phyloP scores from a whole-genome alignment of 2,329 filamentous ascomycete genomes.

The Myriangium duriaei region DNA sequence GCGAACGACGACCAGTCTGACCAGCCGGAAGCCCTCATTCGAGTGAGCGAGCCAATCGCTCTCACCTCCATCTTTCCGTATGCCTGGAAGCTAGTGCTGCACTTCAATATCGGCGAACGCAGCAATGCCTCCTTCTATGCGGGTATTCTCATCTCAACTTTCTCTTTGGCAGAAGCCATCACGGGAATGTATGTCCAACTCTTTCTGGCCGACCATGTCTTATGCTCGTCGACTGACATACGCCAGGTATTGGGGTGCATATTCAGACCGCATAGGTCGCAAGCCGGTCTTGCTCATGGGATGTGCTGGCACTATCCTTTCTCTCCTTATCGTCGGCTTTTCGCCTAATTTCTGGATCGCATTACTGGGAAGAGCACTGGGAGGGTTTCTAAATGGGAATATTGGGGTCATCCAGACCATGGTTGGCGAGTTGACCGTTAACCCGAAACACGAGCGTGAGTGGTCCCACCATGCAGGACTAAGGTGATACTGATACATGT shows the following conservation, averaged over 20 bases:
- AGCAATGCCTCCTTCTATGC: constrained; percentile 78
- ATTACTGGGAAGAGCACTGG: constrained; percentile 59
- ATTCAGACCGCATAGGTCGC: constrained; percentile 71
- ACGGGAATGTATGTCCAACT: constrained; percentile 56
- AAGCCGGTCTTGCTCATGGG: constrained; percentile 77
- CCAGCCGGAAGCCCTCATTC: constrained; percentile 62
- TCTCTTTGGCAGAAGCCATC: constrained; percentile 66
- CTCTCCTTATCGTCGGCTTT: constrained; percentile 72
- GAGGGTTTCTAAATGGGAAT: constrained; percentile 79
- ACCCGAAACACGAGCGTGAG: constrained; percentile 75
- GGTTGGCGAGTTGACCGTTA: constrained; percentile 76
- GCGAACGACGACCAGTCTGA: neutral
- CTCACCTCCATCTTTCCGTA: constrained; percentile 91
- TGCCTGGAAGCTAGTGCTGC: constrained; percentile 70
- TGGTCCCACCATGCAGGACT: constrained; percentile 16
- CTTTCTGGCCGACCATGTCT: no score
- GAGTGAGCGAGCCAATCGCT: constrained; percentile 82
- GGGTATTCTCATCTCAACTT: constrained; percentile 75
- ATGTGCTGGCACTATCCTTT: constrained; percentile 69
- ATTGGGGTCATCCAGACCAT: constrained; percentile 61
- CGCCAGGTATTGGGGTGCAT: constrained; percentile 63
- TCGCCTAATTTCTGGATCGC: constrained; percentile 76
- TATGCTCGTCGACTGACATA: no score
- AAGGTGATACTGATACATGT: constrained; percentile 9
- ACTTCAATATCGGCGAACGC: constrained; percentile 58